Conservation (phyloP, 1,284 basidiomycete species). For the Apiotrichum brassicae region DNA sequence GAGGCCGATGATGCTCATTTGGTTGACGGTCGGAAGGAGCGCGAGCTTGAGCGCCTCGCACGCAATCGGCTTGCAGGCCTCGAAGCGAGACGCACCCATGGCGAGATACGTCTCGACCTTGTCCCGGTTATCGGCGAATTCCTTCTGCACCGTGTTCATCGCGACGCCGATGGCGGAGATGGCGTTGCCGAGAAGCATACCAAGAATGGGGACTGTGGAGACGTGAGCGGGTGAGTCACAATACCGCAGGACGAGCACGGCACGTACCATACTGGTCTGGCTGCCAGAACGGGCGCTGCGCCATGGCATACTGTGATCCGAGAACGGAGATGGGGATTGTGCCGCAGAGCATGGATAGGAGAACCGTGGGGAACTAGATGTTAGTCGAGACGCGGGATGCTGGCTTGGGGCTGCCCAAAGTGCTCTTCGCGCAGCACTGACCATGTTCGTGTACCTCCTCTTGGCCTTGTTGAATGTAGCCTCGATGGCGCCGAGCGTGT, state of each 20-base stretch:
- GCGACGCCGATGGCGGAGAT: conserved; percentile 68
- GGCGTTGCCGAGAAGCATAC: conserved; percentile 78
- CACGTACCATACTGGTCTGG: conserved; percentile 68
- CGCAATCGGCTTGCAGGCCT: conserved; percentile 70
- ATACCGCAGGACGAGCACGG: too few relatives aligned
- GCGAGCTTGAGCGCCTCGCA: conserved; percentile 70
- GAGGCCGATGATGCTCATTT: conserved; percentile 77
- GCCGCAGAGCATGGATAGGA: conserved; percentile 63
- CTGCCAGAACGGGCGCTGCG: conserved; percentile 67
- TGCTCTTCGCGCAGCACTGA: too few relatives aligned
- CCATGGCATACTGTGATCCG: conserved; percentile 71
- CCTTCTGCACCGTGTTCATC: conserved; percentile 48
- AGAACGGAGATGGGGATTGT: conserved; percentile 74
- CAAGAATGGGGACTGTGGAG: conserved; percentile 73
- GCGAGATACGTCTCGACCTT: conserved; percentile 76
- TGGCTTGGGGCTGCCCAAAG: too few relatives aligned
- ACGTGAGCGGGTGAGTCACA: neutral
- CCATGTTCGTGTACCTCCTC: conserved; percentile 67
- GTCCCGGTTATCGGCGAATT: conserved; percentile 61
- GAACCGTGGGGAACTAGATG: conserved; percentile 60
- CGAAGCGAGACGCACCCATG: conserved; percentile 68
- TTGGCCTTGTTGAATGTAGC: conserved; percentile 65
- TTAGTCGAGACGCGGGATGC: too few relatives aligned
- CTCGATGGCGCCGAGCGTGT: conserved; percentile 59
- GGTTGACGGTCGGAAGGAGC: conserved; percentile 70